These are phyloP conservation scores for Microthlaspi erraticum DNA, from an alignment of 345 rosid species.

Conservation along the genomic window DNA sequence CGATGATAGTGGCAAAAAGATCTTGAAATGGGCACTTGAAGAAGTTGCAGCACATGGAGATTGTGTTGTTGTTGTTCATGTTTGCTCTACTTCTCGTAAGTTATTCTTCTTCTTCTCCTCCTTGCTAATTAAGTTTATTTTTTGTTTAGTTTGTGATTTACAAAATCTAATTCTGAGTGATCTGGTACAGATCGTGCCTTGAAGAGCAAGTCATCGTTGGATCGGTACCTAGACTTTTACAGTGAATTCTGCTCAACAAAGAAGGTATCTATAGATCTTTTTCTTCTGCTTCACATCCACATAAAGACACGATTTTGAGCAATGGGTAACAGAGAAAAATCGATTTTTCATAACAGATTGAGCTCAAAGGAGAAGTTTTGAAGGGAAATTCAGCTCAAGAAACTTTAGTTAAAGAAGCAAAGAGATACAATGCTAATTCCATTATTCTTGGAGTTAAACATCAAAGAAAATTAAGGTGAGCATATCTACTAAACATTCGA, in stretches of 20 bases:
- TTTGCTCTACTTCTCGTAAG: conserved; percentile 61
- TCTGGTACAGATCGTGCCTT: conserved; percentile 56
- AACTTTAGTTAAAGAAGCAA: conserved; percentile 71
- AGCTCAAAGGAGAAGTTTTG: conserved; percentile 59
- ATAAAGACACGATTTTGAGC: neutral
- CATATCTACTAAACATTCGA: neutral
- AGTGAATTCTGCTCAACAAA: conserved; percentile 66
- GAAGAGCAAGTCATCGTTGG: conserved; percentile 52
- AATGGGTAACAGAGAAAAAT: neutral
- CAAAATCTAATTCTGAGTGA: neutral
- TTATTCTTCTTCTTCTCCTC: conserved; percentile 24
- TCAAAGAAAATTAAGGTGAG: conserved; percentile 60
- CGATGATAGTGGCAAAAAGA: conserved; percentile 66
- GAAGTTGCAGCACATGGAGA: conserved; percentile 90
- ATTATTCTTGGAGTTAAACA: conserved; percentile 69
- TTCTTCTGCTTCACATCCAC: neutral
- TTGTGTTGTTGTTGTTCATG: conserved; percentile 73
- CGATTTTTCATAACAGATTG: conserved; percentile 54
- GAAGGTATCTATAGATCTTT: conserved; percentile 53
- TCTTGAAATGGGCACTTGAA: conserved; percentile 78
- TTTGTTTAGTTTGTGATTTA: neutral
- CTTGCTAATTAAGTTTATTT: conserved; percentile 4
- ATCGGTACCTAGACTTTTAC: conserved; percentile 60
- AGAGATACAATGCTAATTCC: conserved; percentile 56
- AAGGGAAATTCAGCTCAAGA: conserved; percentile 60